phyloP scores from a whole-genome alignment of 2,329 filamentous ascomycete species.

The Apiospora pterosperma region DNA sequence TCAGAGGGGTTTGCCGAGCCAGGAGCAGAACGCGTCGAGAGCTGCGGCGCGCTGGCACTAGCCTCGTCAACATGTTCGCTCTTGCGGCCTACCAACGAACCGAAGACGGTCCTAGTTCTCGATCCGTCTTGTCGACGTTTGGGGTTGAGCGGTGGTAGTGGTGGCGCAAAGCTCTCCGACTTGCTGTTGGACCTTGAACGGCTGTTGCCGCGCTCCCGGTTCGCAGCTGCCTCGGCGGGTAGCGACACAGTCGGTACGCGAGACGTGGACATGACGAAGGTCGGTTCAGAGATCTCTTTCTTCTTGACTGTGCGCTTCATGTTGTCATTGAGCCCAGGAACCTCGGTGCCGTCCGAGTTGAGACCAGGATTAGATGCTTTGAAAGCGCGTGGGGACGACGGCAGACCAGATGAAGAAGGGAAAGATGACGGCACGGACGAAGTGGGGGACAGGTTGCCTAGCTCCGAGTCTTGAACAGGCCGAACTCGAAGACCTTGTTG shows the following conservation, averaged over 20 bases:
- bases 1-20: slow-evolving; percentile 19
- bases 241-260: slow-evolving; percentile 40
- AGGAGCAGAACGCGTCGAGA: slow-evolving; percentile 7
- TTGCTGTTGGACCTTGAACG: slow-evolving; percentile 37
- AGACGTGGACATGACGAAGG: slow-evolving; percentile 43
- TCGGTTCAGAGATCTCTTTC: slow-evolving; percentile 49
- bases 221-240: slow-evolving; percentile 26
- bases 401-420: slow-evolving; percentile 23
- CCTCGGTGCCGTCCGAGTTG: slow-evolving; percentile 16
- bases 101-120: slow-evolving; percentile 37
- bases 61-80: slow-evolving; percentile 27
- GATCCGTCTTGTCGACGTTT: slow-evolving; percentile 40
- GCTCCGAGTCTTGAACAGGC: slow-evolving; percentile 30
- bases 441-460: slow-evolving; percentile 42
- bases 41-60: slow-evolving; percentile 27
- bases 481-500: slow-evolving; percentile 5
- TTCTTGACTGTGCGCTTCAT: slow-evolving; percentile 41
- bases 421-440: slow-evolving; percentile 38
- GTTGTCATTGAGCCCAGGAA: slow-evolving; percentile 33
- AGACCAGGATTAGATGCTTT: slow-evolving; percentile 24
- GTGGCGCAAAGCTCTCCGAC: slow-evolving; percentile 37
- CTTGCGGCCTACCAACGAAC: slow-evolving; percentile 30
- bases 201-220: slow-evolving; percentile 33
- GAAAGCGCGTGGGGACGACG: slow-evolving; percentile 31
- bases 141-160: slow-evolving; percentile 58